These are phyloP conservation scores for Diutina sp. DNA, from an alignment of 1,139 yeast genomes.

Conservation along the genomic window DNA sequence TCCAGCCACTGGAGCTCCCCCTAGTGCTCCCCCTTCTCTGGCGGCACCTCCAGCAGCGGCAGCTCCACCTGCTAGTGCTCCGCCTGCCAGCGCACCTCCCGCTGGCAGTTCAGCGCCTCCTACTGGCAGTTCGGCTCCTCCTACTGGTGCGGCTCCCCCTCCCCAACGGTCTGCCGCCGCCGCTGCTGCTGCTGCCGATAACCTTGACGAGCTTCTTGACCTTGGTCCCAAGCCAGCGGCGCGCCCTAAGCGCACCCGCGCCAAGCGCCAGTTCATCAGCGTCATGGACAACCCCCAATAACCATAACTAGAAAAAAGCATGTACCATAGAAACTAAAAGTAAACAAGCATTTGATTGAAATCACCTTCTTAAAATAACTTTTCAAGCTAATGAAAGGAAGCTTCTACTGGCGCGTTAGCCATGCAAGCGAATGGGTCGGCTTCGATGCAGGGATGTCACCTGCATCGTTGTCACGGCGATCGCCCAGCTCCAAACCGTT, in stretches of 20 bases:
- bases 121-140: not conserved
- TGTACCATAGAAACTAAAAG: not conserved
- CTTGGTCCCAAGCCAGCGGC: not conserved
- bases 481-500: too few species aligned
- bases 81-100: not conserved
- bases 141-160: not conserved
- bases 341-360: too few species aligned
- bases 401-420: not conserved
- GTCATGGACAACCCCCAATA: not conserved
- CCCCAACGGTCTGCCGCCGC: not conserved
- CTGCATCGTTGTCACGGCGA: not conserved
- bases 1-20: not conserved
- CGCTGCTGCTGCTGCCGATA: not conserved
- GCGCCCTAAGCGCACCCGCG: not conserved
- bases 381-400: too few species aligned
- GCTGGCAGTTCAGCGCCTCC: not conserved
- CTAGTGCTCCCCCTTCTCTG: not conserved
- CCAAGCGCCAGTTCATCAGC: not conserved
- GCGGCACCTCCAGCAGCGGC: not conserved
- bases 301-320: too few species aligned
- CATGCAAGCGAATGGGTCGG: not conserved
- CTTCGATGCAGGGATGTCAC: not conserved
- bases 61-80: not conserved
- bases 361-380: too few species aligned
- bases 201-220: slow-evolving; percentile 1